Evolutionary conservation across 352 stramenopile species (phyloP).

Genomic region (Pythium guiyangense): DNA sequence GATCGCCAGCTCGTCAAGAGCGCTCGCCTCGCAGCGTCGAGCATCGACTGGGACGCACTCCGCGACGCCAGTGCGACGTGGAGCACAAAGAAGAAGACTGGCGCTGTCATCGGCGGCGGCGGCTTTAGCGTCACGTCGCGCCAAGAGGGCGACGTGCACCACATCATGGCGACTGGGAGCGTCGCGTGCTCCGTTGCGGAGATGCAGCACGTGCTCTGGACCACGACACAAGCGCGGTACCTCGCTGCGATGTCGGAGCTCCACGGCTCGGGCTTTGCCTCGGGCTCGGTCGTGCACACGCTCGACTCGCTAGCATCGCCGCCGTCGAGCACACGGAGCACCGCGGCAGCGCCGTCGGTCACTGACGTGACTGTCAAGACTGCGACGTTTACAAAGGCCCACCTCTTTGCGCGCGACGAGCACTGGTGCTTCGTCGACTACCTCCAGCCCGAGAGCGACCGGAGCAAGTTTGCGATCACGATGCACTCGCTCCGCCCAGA

Average conservation of each 20-base stretch:
- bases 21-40: background rate
- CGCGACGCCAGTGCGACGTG: conserved; percentile 4
- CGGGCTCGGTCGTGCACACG: conserved; percentile 18
- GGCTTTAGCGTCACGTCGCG: conserved; percentile 13
- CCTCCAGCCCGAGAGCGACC: conserved; percentile 6
- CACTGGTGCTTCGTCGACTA: conserved; percentile 31
- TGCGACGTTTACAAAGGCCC: conserved; percentile 20
- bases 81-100: conserved; percentile 3
- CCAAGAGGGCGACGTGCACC: conserved; percentile 11
- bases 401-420: conserved; percentile 24
- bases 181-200: conserved; percentile 27
- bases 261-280: conserved; percentile 25
- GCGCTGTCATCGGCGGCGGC: conserved; percentile 5
- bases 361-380: conserved; percentile 27
- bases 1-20: conserved; percentile 2
- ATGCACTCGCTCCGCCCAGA: conserved; percentile 22
- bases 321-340: no score
- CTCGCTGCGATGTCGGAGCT: conserved; percentile 25
- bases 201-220: conserved; percentile 25
- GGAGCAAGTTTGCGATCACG: conserved; percentile 21
- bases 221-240: conserved; percentile 10
- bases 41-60: conserved; percentile 8
- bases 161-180: conserved; percentile 13
- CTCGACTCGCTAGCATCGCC: background rate
- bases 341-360: background rate